Base-by-base conservation (phyloP, 768 basidiomycete genomes). In the Russula griseocarnosa region DNA sequence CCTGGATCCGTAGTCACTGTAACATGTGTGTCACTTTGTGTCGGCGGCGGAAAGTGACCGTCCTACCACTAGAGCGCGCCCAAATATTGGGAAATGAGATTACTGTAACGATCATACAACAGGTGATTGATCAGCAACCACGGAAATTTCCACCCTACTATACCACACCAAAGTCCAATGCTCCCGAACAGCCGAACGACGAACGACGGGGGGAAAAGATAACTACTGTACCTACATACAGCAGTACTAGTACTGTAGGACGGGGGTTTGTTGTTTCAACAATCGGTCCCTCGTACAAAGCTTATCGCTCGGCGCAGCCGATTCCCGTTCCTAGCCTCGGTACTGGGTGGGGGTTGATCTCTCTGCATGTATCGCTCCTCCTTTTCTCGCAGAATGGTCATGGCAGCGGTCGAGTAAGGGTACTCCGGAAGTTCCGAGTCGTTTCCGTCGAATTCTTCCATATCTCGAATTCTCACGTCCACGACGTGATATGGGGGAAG, bases 401-500 rank as follows among this genome's bases (percentile, higher is more conserved):
- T 24, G 1, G 42, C 42, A 1, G n/a, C 30, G 30, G 5, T 22
- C n/a, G 47, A 1, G 24, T 65, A 57, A 10, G 59, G 28, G 14
- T 65, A 65, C 20, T 57, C 64, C 3, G 64, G 64, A 8, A 65
- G 54, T 5, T 57, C 64, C n/a, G 40, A 1, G 18, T 65, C 63
- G 3, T 60, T 59, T 6, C 30, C 30, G 24, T n/a, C 64, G 20
- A 42, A 47, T 38, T 30, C 55, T 7, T 60, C 63, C 38, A 38
- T 20, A 28, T 65, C 64, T 26, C 64, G 59, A 26, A 65, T 65
- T 51, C 59, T 42, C 47, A 65, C 60, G 42, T 65, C 64, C 20
- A 65, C 64, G 16, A 65, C 64, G 55, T 65, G 64, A 28, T 65
- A 65, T 14, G 58, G 64, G 14, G 64, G 64, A 0, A 65, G 55